Evolutionary conservation across 768 basidiomycete genomes (phyloP), one percentile per base, ranked within the genome.

Genomic region (Hydnum rufescens): DNA sequence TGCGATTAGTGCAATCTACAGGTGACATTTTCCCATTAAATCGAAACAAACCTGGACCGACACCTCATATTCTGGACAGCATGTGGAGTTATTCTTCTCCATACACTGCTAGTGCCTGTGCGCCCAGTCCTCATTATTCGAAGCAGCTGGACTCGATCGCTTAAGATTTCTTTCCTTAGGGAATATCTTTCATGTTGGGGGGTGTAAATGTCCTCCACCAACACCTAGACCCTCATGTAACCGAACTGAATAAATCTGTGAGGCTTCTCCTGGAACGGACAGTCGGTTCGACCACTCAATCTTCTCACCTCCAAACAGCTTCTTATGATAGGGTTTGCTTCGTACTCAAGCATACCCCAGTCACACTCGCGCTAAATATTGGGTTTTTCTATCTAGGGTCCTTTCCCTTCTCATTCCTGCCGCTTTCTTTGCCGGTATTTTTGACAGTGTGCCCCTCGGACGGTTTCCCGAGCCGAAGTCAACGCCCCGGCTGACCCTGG

Each of bases 171-270:
- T 13, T 25, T 47, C 13, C 8, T 8, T 28, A 47, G 44, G 44
- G 82, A 2, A 68, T 72, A 3, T 69, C 80, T 0, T 84, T 83
- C 61, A 67, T 83, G n/a, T 72, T 73, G 2, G 82, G 81, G 23
- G 82, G 82, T 43, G 76, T 74, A n/a, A 70, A 72, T 22, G 67
- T 83, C 26, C 66, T 74, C 59, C 72, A 80, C 47, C 82, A 85
- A 62, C 70, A 79, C 51, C 65, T 85, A 5, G 75, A 81, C 58
- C 77, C 78, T 2, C 75, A 78, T 58, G 59, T 73, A 5, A 74
- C 75, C 0, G 70, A 82, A 57, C 67, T 84, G 1, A 83, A 84
- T 57, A 78, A 81, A 51, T 72, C 78, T 0, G 62, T 85, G 22
- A 69, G 44, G 13, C 1, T 13, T 26, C 8, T 8, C 13, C 13